phyloP scores from a whole-genome alignment of 192 early-diverging fungal genomes.

The Funneliformis geosporum region DNA sequence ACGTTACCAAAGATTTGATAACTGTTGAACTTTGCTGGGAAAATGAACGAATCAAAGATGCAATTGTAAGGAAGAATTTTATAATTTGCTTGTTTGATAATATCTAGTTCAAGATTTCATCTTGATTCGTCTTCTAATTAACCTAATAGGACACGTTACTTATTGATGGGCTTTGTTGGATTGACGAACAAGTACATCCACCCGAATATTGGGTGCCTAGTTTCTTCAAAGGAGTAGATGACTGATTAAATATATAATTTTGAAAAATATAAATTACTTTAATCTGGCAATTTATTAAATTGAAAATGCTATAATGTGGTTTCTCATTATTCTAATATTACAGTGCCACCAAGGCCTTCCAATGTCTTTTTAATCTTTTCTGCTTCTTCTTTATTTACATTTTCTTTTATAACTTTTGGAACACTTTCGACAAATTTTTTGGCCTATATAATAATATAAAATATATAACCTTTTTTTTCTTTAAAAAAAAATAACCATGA shows the following conservation, averaged over 20 bases:
- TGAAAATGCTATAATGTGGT: neutral
- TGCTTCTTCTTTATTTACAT: slow-evolving; percentile 89
- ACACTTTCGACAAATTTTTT: slow-evolving; percentile 99
- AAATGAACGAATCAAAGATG: slow-evolving; percentile 50
- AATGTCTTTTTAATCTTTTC: slow-evolving; percentile 96
- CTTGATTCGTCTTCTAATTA: neutral
- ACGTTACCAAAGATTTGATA: slow-evolving; percentile 46
- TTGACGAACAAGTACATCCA: slow-evolving; percentile 61
- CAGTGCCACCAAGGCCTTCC: slow-evolving; percentile 90
- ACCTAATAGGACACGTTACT: slow-evolving; percentile 61
- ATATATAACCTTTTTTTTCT: neutral
- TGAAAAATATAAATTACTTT: neutral
- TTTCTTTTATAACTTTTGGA: slow-evolving; percentile 95
- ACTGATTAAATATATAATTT: neutral
- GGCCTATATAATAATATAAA: slow-evolving; percentile 59
- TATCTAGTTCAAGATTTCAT: neutral
- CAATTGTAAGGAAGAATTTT: slow-evolving; percentile 49
- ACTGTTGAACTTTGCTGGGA: slow-evolving; percentile 57
- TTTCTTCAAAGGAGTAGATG: slow-evolving; percentile 51
- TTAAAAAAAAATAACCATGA: neutral
- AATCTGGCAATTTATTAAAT: neutral
- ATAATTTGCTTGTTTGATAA: neutral
- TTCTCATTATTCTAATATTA: slow-evolving; percentile 83
- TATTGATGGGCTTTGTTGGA: slow-evolving; percentile 76
- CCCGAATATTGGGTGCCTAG: slow-evolving; percentile 60